A percentile compares a stretch with the other conserved stretches of the same genome.
phyloP scores from a whole-genome alignment of 2,329 filamentous ascomycete species.

The Fusarium cicatricum region DNA sequence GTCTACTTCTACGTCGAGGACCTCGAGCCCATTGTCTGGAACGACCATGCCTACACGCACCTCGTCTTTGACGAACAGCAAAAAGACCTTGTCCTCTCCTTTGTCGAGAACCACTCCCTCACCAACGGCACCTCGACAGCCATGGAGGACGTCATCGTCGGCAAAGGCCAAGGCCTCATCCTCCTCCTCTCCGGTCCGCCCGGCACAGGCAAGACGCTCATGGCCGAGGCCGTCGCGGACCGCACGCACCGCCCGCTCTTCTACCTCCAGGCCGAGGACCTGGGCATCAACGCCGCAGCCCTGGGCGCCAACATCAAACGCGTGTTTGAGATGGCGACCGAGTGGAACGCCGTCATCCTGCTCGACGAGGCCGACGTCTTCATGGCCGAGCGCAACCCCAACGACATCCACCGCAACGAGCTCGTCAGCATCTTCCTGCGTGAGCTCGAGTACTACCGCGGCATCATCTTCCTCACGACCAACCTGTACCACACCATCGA shows the following conservation, averaged over 20 bases:
- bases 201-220: conserved; percentile 58
- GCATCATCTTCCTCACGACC: conserved; percentile 56
- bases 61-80: conserved; percentile 57
- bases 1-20: conserved; percentile 53
- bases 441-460: conserved; percentile 56
- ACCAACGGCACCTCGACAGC: conserved; percentile 24
- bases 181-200: conserved; percentile 56
- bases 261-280: conserved; percentile 55
- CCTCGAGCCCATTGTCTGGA: conserved; percentile 54
- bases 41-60: conserved; percentile 55
- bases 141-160: conserved; percentile 53
- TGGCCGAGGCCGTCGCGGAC: conserved; percentile 55
- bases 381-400: conserved; percentile 55
- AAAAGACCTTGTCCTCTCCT: conserved; percentile 57
- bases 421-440: conserved; percentile 58
- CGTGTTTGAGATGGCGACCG: conserved; percentile 57
- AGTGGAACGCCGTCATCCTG: conserved; percentile 60
- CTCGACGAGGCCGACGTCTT: conserved; percentile 64
- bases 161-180: conserved; percentile 55
- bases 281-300: conserved; percentile 53
- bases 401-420: conserved; percentile 58
- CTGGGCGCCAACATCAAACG: conserved; percentile 58
- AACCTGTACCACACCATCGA: conserved; percentile 55
- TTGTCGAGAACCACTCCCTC: conserved; percentile 54
- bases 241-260: conserved; percentile 55